A percentile compares a stretch with the other conserved stretches of the same genome.
Evolutionary conservation across 202 grass and related monocot genomes (phyloP).

Genomic region (Digitaria exilis): DNA sequence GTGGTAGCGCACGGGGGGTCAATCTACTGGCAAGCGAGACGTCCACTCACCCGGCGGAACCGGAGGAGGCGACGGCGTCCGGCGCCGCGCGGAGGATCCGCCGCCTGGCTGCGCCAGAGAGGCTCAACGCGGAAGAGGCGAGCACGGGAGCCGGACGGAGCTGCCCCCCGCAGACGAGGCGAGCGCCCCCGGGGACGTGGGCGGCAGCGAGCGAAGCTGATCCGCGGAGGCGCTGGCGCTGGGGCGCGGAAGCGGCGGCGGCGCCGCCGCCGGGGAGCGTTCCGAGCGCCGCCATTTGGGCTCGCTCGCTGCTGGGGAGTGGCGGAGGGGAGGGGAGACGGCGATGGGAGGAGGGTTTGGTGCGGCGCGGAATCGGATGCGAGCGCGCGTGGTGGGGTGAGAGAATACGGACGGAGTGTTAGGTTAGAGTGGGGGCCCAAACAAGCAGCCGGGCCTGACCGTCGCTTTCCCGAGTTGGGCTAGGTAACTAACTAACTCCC

Average conservation of each 20-base stretch:
- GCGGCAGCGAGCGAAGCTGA: background rate
- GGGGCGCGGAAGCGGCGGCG: background rate
- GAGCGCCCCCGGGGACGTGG: background rate
- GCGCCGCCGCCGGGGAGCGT: background rate
- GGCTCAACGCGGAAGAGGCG: background rate
- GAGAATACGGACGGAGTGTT: background rate
- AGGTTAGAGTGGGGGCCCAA: background rate
- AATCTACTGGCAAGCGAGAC: background rate
- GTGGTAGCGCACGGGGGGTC: background rate
- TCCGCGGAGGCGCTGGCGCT: background rate
- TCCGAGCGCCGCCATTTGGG: slow-evolving; percentile 38
- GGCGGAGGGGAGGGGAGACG: background rate
- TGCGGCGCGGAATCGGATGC: background rate
- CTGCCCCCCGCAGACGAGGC: slow-evolving; percentile 29
- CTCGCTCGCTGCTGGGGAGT: background rate
- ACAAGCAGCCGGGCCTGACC: background rate
- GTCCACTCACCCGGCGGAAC: slow-evolving; percentile 33
- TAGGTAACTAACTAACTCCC: background rate
- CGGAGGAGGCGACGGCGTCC: slow-evolving; percentile 12
- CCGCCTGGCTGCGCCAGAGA: background rate
- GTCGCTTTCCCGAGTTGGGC: slow-evolving; percentile 1
- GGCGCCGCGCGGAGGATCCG: background rate
- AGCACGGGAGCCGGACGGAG: slow-evolving; percentile 20
- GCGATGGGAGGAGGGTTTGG: background rate
- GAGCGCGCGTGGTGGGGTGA: slow-evolving; percentile 17